Percentiles rank a stretch among this genome's conserved stretches.
phyloP scores from a whole-genome alignment of 2,329 filamentous ascomycete species.

The Cladobotryum protrusum region DNA sequence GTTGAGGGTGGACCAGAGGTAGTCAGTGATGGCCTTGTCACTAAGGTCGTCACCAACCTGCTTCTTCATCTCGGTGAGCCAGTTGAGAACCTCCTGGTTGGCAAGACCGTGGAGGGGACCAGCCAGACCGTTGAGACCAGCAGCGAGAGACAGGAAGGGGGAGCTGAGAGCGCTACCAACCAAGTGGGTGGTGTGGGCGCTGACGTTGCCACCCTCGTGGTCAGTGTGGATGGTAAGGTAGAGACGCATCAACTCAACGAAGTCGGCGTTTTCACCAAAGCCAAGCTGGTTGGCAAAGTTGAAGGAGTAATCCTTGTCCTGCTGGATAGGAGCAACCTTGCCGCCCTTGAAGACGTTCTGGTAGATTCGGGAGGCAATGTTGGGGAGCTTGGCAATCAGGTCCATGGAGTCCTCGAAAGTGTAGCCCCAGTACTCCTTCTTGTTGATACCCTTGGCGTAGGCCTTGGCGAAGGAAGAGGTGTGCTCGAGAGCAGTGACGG shows the following conservation, averaged over 20 bases:
- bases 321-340: slow-evolving; percentile 92
- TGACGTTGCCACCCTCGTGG: slow-evolving; percentile 99
- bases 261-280: slow-evolving; percentile 91
- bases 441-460: slow-evolving; percentile 98
- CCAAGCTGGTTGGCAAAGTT: slow-evolving; percentile 99
- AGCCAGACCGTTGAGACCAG: slow-evolving; percentile 95
- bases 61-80: slow-evolving; percentile 99
- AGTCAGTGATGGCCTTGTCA: slow-evolving; percentile 95
- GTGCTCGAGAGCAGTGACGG: slow-evolving; percentile 96
- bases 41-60: slow-evolving; percentile 86
- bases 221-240: slow-evolving; percentile 99
- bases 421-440: slow-evolving; percentile 99
- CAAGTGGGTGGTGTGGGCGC: slow-evolving; percentile 96
- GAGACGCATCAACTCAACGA: slow-evolving; percentile 95
- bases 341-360: slow-evolving; percentile 99
- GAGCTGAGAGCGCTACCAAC: slow-evolving; percentile 96
- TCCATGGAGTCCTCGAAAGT: slow-evolving; percentile 99
- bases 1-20: slow-evolving; percentile 98
- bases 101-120: slow-evolving; percentile 97
- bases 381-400: slow-evolving; percentile 98
- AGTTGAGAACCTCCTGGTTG: slow-evolving; percentile 99
- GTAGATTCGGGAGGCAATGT: slow-evolving; percentile 97
- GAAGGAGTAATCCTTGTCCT: slow-evolving; percentile 99
- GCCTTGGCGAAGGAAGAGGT: slow-evolving; percentile 97
- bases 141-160: slow-evolving; percentile 91